Percentiles rank a stretch among this genome's conserved stretches.
phyloP scores from a whole-genome alignment of 176 grass and related monocot genomes.

The Zizania latifolia region DNA sequence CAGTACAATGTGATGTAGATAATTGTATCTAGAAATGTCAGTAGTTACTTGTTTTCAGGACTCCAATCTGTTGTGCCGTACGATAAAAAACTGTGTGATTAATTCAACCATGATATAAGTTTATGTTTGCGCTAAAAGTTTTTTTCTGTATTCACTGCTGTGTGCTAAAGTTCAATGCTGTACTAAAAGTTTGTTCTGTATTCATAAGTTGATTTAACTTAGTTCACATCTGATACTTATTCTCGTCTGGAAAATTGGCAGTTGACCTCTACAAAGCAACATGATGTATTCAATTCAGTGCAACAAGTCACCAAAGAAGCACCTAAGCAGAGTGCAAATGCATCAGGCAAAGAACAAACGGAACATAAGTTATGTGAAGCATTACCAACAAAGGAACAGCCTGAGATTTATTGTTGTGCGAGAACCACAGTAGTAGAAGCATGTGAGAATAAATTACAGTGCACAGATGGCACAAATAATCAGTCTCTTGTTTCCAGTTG shows the following conservation, averaged over 20 bases:
- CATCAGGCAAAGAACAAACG: background rate
- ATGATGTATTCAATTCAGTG: background rate
- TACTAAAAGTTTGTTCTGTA: background rate
- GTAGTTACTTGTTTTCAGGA: background rate
- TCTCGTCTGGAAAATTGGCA: constrained; percentile 26
- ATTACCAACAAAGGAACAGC: background rate
- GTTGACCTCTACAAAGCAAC: constrained; percentile 10
- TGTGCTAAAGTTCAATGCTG: background rate
- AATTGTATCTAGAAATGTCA: background rate
- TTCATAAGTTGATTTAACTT: background rate
- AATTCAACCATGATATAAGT: background rate
- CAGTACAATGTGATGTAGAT: background rate
- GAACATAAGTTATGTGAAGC: background rate
- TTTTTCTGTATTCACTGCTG: too few relatives aligned
- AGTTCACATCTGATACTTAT: constrained; percentile 2
- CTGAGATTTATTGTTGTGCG: constrained; percentile 2
- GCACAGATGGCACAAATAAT: constrained; percentile 11
- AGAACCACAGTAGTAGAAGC: background rate
- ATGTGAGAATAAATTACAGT: constrained; percentile 4
- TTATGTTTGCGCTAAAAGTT: background rate
- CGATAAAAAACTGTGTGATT: background rate
- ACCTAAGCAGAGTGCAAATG: constrained; percentile 1
- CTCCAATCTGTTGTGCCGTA: background rate
- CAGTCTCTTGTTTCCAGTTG: constrained; percentile 19
- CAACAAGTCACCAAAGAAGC: constrained; percentile 20